Base-by-base conservation (phyloP, 495 filamentous ascomycete species). In the Penicillium robsamsonii region DNA sequence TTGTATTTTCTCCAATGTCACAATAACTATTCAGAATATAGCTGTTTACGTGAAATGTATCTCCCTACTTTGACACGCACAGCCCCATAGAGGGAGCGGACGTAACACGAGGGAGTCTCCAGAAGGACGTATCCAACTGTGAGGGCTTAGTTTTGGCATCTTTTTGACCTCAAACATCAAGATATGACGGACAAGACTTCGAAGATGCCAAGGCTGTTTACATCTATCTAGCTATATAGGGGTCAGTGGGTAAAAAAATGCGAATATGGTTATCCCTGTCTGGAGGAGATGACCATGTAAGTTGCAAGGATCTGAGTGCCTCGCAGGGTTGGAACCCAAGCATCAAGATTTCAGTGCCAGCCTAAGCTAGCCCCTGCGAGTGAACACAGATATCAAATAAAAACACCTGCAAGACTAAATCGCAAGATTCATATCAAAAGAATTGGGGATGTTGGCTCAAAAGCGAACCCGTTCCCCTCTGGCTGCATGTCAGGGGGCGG, bases 141-240 rank as follows among this genome's bases (percentile, higher is more conserved):
- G 55, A 60, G 58, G 52, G 56, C 52, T 78, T 57, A 60, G 42
- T 77, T 35, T 76, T 48, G 73, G 73, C 71, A 79, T 55, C 50
- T 65, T 66, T 75, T 78, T 79, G 76, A 79, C 76, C 76, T 79
- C 76, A 67, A 75, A 70, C 67, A 76, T 73, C 76, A 76, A 61
- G 59, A 49, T 56, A 58, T 69, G 74, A 77, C 67, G 56, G 61
- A 77, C 72, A 67, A 79, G 76, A 74, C 76, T 79, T 79, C 76
- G 76, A 79, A 74, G 58, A 59, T 75, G 76, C 76, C 76, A 53
- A 51, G 9, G 11, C 1, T 27, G 3, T 38, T n/a, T 46, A 54
- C 42, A 6, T 38, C 22, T 54, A 54, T 33, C 31, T 54, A 54
- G 38, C 38, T 52, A 4, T n/a, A 12, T 46, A 25, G 11, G 3